A percentile compares a stretch with the other conserved stretches of the same genome.
Conservation (phyloP, 345 rosid genomes). For the Brassica nigra region DNA sequence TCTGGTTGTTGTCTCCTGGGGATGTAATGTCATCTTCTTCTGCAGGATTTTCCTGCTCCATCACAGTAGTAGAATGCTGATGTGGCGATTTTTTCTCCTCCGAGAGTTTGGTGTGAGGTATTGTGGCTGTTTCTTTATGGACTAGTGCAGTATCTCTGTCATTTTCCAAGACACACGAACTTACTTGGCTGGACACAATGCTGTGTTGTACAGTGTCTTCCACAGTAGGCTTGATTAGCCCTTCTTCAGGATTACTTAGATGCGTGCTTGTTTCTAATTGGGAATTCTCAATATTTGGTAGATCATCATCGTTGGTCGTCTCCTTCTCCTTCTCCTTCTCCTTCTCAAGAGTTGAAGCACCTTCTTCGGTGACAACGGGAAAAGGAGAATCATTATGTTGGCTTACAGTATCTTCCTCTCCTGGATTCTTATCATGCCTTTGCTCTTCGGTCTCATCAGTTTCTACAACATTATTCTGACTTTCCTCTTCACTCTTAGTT, state of each 20-base stretch:
- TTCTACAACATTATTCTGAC: neutral
- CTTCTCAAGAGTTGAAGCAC: conserved; percentile 23
- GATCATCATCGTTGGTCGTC: conserved; percentile 21
- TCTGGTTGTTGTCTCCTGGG: conserved; percentile 28
- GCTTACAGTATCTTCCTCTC: conserved; percentile 13
- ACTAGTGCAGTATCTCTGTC: conserved; percentile 13
- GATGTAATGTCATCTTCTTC: conserved; percentile 19
- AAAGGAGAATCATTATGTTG: conserved; percentile 36
- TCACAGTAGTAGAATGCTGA: conserved; percentile 10
- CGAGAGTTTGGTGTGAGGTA: conserved; percentile 30
- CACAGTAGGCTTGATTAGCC: conserved; percentile 19
- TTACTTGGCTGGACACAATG: conserved; percentile 22
- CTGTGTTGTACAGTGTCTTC: conserved; percentile 26
- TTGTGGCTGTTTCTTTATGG: conserved; percentile 21
- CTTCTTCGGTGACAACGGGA: conserved; percentile 30
- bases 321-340: neutral
- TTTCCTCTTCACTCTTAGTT: conserved; percentile 14
- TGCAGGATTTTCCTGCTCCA: conserved; percentile 24
- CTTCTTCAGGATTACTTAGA: conserved; percentile 32
- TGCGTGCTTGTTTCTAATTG: conserved; percentile 28
- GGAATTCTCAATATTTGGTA: conserved; percentile 19
- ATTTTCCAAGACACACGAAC: conserved; percentile 11
- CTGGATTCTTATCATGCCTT: conserved; percentile 15
- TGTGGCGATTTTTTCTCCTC: conserved; percentile 15
- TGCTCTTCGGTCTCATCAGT: conserved; percentile 2